phyloP scores from a whole-genome alignment of 208 protist genomes.

The Acanthamoeba quina region DNA sequence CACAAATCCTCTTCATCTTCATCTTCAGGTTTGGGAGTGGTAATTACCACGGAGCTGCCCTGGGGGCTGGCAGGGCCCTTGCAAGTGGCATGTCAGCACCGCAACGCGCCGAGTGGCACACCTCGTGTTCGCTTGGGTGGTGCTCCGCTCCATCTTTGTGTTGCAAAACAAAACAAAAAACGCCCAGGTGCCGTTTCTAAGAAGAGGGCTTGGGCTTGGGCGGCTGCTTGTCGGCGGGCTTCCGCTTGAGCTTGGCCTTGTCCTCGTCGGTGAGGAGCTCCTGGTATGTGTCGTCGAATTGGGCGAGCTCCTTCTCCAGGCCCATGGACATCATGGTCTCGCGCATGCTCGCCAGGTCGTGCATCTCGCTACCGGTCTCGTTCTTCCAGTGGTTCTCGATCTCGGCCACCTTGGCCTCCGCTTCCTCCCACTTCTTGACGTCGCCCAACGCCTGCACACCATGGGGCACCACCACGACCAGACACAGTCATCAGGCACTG shows the following conservation, averaged over 20 bases:
- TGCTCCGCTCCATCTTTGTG: too few relatives aligned
- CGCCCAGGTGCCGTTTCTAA: too few relatives aligned
- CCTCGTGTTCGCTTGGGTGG: too few relatives aligned
- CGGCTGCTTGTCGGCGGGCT: not conserved
- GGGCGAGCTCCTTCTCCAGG: constrained; percentile 30
- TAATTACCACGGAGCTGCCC: too few relatives aligned
- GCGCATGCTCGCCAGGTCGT: not conserved
- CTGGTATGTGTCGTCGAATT: not conserved
- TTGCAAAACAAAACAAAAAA: too few relatives aligned
- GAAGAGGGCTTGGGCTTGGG: not conserved
- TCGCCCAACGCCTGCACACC: not conserved
- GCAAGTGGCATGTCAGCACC: too few relatives aligned
- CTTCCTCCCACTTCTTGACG: not conserved
- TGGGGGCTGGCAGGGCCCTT: too few relatives aligned
- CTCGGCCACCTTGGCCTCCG: not conserved
- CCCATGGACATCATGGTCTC: constrained; percentile 3
- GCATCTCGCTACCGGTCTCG: not conserved
- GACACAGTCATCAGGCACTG: too few relatives aligned
- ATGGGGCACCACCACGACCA: too few relatives aligned
- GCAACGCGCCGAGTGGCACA: too few relatives aligned
- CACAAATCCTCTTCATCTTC: too few relatives aligned
- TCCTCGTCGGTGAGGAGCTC: not conserved
- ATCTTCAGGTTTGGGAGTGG: too few relatives aligned
- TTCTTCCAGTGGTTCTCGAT: not conserved
- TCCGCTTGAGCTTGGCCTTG: not conserved